Evolutionary conservation across 805 yeast species (phyloP).

Genomic region (Kurtzmaniella fragi): DNA sequence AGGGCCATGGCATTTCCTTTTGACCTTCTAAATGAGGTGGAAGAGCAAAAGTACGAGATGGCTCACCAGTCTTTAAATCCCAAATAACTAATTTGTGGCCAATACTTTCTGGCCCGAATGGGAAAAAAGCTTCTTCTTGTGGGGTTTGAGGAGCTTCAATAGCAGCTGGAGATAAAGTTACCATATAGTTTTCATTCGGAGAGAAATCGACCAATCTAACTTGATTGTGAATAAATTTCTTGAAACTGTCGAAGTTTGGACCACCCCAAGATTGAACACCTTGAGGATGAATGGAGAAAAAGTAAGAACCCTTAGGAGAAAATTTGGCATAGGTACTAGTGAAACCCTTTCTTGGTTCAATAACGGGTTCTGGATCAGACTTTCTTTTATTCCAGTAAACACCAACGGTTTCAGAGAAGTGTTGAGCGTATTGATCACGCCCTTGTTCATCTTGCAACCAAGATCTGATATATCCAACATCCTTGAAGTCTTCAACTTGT

Average conservation of each 20-base stretch:
- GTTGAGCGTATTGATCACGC: slow-evolving; percentile 85
- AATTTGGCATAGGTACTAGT: slow-evolving; percentile 84
- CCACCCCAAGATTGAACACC: slow-evolving; percentile 98
- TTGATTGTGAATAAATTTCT: slow-evolving; percentile 81
- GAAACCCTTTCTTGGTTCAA: slow-evolving; percentile 79
- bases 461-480: slow-evolving; percentile 76
- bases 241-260: slow-evolving; percentile 62
- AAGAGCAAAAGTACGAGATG: slow-evolving; percentile 86
- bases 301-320: slow-evolving; percentile 89
- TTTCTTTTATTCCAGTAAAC: slow-evolving; percentile 81
- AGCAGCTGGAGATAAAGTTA: slow-evolving; percentile 85
- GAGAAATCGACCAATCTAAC: slow-evolving; percentile 88
- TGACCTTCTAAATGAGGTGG: slow-evolving; percentile 65
- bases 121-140: slow-evolving; percentile 63
- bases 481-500: slow-evolving; percentile 60
- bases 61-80: slow-evolving; percentile 81
- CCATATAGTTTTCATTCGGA: slow-evolving; percentile 85
- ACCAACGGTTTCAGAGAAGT: slow-evolving; percentile 74
- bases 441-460: slow-evolving; percentile 89
- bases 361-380: slow-evolving; percentile 66
- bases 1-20: slow-evolving; percentile 88
- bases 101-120: slow-evolving; percentile 80
- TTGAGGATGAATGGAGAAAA: slow-evolving; percentile 85
- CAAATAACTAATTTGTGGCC: slow-evolving; percentile 94
- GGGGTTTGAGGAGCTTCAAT: slow-evolving; percentile 59